These are phyloP conservation scores for Arthromyces matolae DNA, from an alignment of 768 basidiomycete species.

Conservation along the genomic window DNA sequence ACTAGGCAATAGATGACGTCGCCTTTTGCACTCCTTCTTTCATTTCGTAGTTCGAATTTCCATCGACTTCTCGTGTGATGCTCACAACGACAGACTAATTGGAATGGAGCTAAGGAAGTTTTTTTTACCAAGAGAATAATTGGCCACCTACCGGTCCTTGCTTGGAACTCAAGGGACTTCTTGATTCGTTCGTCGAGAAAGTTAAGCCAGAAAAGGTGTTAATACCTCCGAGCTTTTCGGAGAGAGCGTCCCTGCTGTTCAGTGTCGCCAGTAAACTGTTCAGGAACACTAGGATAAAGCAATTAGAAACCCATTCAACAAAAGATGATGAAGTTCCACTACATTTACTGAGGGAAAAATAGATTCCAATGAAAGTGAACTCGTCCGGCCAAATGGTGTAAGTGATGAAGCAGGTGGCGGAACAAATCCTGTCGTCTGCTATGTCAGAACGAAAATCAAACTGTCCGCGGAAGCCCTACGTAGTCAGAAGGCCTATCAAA, in stretches of 20 bases:
- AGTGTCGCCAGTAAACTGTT: constrained; percentile 32
- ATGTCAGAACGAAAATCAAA: not conserved
- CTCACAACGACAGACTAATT: constrained; percentile 14
- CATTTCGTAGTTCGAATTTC: constrained; percentile 1
- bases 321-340: not conserved
- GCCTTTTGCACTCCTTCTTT: not conserved
- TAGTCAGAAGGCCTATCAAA: constrained; percentile 28
- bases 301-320: not conserved
- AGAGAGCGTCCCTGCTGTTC: constrained; percentile 22
- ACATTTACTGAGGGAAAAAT: constrained; percentile 46
- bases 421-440: constrained; percentile 21
- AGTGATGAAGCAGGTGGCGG: constrained; percentile 29
- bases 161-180: not conserved
- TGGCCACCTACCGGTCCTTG: constrained; percentile 1
- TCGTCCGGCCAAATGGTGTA: constrained; percentile 44
- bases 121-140: no score
- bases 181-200: not conserved
- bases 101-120: not conserved
- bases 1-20: not conserved
- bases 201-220: constrained; percentile 12
- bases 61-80: constrained; percentile 9
- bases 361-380: constrained; percentile 44
- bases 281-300: constrained; percentile 21
- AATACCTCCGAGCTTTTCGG: constrained; percentile 18
- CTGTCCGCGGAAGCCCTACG: constrained; percentile 16